Evolutionary conservation across 164 flowering plant genomes (phyloP).

Genomic region (Chimonanthus salicifolius): DNA sequence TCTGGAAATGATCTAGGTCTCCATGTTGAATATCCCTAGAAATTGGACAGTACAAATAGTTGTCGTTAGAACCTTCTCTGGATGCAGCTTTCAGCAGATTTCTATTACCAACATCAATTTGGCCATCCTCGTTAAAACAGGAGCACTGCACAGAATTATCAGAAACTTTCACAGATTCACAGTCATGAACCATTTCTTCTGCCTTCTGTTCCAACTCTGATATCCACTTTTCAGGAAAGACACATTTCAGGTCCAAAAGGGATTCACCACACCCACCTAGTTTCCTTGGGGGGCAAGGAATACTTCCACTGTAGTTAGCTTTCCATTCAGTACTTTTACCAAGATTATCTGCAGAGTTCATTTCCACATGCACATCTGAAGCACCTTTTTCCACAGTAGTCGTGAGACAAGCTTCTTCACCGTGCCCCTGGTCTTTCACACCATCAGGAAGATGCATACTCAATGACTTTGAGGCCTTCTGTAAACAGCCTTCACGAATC

Average conservation of each 20-base stretch:
- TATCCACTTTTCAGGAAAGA: slow-evolving; percentile 17
- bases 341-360: slow-evolving; percentile 4
- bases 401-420: slow-evolving; percentile 4
- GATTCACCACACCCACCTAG: slow-evolving; percentile 13
- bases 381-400: neutral
- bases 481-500: slow-evolving; percentile 38
- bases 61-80: slow-evolving; percentile 52
- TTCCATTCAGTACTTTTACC: slow-evolving; percentile 6
- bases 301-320: slow-evolving; percentile 7
- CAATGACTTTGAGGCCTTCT: slow-evolving; percentile 25
- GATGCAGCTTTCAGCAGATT: slow-evolving; percentile 51
- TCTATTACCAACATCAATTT: slow-evolving; percentile 9
- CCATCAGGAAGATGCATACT: slow-evolving; percentile 15
- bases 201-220: slow-evolving; percentile 39
- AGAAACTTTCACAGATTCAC: slow-evolving; percentile 15
- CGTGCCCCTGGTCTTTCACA: slow-evolving; percentile 45
- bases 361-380: slow-evolving; percentile 1
- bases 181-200: slow-evolving; percentile 28
- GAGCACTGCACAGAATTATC: slow-evolving; percentile 18
- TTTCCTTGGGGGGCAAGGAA: slow-evolving; percentile 14
- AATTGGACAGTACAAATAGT: slow-evolving; percentile 61
- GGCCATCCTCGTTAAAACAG: slow-evolving; percentile 31
- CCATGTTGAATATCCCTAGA: slow-evolving; percentile 39
- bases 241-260: slow-evolving; percentile 11
- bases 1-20: slow-evolving; percentile 74